Percentiles rank a stretch among this genome's conserved stretches.
phyloP scores from a whole-genome alignment of 352 stramenopile genomes.

The Aphanomyces invadans region DNA sequence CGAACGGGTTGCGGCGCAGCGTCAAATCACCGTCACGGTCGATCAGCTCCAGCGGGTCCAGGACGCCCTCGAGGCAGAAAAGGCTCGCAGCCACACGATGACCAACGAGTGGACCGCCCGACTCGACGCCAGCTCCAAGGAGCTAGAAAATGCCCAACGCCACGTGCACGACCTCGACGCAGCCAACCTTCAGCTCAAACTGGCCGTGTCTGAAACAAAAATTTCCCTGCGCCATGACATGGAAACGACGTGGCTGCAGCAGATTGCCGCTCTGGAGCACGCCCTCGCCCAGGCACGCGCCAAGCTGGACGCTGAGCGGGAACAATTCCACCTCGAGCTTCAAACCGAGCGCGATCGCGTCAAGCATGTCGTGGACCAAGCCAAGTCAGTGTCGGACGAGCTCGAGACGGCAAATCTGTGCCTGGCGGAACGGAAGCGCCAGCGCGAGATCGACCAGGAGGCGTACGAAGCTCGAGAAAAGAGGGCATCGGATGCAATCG shows the following conservation, averaged over 20 bases:
- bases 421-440: conserved; percentile 54
- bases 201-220: conserved; percentile 32
- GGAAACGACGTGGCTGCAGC: conserved; percentile 54
- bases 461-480: conserved; percentile 31
- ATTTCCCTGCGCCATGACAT: conserved; percentile 32
- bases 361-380: conserved; percentile 46
- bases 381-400: conserved; percentile 30
- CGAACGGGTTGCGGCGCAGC: neutral
- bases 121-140: neutral
- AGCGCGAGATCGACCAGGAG: conserved; percentile 36
- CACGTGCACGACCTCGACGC: conserved; percentile 3
- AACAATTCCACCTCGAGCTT: conserved; percentile 25
- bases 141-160: neutral
- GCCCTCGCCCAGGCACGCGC: conserved; percentile 37
- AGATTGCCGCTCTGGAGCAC: conserved; percentile 47
- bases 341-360: conserved; percentile 43
- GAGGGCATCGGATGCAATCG: conserved; percentile 28
- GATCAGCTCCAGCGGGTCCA: neutral
- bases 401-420: conserved; percentile 61
- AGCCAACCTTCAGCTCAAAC: conserved; percentile 20
- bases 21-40: neutral
- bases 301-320: conserved; percentile 38
- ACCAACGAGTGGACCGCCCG: neutral
- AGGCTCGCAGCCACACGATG: neutral
- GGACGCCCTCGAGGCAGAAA: neutral